Base-by-base conservation (phyloP, 2,329 filamentous ascomycete genomes). In the Knoxdaviesia capensis region DNA sequence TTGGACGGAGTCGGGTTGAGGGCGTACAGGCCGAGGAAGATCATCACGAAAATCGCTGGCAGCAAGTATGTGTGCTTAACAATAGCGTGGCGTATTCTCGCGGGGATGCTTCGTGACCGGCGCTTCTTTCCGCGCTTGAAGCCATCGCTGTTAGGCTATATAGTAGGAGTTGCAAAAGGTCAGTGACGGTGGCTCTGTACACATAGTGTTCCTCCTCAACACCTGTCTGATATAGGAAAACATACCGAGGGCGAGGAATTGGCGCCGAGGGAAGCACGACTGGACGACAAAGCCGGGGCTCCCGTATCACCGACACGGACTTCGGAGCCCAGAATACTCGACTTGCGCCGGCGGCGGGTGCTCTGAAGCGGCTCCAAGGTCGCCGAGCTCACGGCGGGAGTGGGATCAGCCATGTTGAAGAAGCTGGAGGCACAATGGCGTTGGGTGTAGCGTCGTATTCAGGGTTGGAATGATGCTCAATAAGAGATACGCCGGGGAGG, bases 1-100 rank as follows among this genome's bases (percentile, higher is more conserved):
- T 94, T 94, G 44, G 78, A 74, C 46, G 77, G 67, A 51, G 71
- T 74, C 5, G 87, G 88, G 55, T 86, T 80, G 53, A 83, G 56
- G 49, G 75, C 73, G 61, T 88, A 94, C 46, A 74, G 66, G 40
- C 66, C 60, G 45, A 82, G 61, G 54, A 87, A 67, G 54, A 76
- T 52, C 45, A 68, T 46, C 44, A 84, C 60, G 45, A 92, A 61
- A 49, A 80, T 57, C 45, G 90, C 69, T 29, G 88, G 87, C 33
- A 74, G 56, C 45, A 68, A 60, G 59, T 66, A 78, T 39, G 73
- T 77, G 56, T 74, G 71, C 57, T 72, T 76, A 51, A 71, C 50
- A 54, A 70, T 67, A 54, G 61, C 64, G 53, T 74, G 69, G 50
- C 68, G 68, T 34, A 69, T 54, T 47, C 59, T 60, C 31, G 57